Conservation (phyloP, 2,329 filamentous ascomycete species). For the Botrytis porri region DNA sequence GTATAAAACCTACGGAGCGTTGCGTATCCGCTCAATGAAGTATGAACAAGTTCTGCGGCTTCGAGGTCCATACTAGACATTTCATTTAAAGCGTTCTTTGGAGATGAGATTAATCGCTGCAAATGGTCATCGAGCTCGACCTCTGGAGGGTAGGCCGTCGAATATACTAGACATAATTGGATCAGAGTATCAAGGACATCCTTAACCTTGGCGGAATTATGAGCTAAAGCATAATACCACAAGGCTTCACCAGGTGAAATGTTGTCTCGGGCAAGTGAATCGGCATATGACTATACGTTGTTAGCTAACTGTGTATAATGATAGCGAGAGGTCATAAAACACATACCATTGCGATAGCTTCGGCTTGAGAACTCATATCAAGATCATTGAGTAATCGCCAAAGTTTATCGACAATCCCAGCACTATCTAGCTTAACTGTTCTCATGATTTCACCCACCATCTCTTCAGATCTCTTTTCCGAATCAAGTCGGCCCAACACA, state of each 20-base stretch:
- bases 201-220: constrained; percentile 73
- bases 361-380: constrained; percentile 74
- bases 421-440: constrained; percentile 68
- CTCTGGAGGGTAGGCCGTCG: constrained; percentile 71
- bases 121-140: constrained; percentile 72
- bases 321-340: constrained; percentile 1
- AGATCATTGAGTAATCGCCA: constrained; percentile 75
- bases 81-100: constrained; percentile 66
- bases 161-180: constrained; percentile 82
- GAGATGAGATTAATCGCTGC: constrained; percentile 64
- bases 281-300: constrained; percentile 72
- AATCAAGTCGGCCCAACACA: constrained; percentile 77
- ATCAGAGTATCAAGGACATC: constrained; percentile 84
- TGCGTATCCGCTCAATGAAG: constrained; percentile 86
- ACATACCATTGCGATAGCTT: constrained; percentile 77
- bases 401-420: constrained; percentile 74
- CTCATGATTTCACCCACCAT: constrained; percentile 70
- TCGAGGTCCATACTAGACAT: constrained; percentile 74
- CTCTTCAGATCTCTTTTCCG: constrained; percentile 65
- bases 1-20: constrained; percentile 88
- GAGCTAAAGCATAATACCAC: constrained; percentile 86
- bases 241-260: constrained; percentile 82
- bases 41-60: constrained; percentile 78
- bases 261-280: constrained; percentile 68
- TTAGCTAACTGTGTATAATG: constrained; percentile 30